Conservation (phyloP, 768 basidiomycete species). For the Rhizopogon salebrosus region DNA sequence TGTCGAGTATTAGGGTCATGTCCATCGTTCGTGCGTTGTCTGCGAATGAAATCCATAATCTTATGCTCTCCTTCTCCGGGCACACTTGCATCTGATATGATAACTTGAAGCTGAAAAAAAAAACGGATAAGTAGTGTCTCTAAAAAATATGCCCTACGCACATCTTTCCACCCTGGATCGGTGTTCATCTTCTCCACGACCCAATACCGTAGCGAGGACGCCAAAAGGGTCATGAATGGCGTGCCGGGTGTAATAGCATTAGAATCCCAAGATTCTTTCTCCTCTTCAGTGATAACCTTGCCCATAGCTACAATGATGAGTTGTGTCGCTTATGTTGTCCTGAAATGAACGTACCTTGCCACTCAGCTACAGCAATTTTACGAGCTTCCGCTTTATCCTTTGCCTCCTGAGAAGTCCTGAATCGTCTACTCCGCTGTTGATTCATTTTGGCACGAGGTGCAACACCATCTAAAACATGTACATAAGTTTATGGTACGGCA, state of each 20-base stretch:
- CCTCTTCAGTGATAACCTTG: conserved; percentile 74
- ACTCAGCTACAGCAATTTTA: conserved; percentile 74
- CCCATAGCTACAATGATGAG: conserved; percentile 70
- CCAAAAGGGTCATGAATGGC: conserved; percentile 94
- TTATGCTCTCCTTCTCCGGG: conserved; percentile 99
- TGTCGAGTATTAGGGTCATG: conserved; percentile 94
- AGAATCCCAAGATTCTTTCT: conserved; percentile 88
- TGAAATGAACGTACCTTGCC: conserved; percentile 59
- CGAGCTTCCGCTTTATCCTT: conserved; percentile 88
- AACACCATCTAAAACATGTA: conserved; percentile 73
- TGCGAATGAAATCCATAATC: conserved; percentile 97
- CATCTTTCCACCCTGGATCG: conserved; percentile 94
- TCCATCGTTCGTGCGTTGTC: conserved; percentile 81
- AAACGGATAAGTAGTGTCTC: not conserved
- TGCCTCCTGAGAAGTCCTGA: conserved; percentile 92
- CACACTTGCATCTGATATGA: conserved; percentile 95
- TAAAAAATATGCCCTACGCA: conserved; percentile 29
- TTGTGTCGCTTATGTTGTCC: not conserved
- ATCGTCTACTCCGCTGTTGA: conserved; percentile 95
- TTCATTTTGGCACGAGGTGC: conserved; percentile 99
- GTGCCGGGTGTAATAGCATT: conserved; percentile 99
- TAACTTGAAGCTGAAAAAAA: conserved; percentile 77
- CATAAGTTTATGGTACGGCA: conserved; percentile 1
- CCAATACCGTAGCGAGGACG: conserved; percentile 90
- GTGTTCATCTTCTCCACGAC: conserved; percentile 91